These are phyloP conservation scores for Celoporthe dispersa DNA, from an alignment of 2,329 filamentous ascomycete genomes.

Conservation along the genomic window DNA sequence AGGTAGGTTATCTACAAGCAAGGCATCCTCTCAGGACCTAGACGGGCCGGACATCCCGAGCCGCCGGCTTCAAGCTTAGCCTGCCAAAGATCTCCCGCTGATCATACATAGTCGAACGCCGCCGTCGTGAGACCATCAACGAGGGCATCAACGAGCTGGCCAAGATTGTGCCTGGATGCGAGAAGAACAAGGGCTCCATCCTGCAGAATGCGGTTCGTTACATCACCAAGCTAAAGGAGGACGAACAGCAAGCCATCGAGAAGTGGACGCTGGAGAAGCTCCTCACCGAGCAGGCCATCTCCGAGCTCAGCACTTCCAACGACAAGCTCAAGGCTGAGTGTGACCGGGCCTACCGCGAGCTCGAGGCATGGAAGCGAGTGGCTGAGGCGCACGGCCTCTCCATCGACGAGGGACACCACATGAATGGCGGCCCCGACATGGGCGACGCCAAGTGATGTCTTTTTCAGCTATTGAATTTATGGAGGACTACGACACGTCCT, in stretches of 20 bases:
- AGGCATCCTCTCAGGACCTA: background rate
- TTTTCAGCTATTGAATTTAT: background rate
- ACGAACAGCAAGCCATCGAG: constrained; percentile 91
- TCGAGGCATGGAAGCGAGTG: constrained; percentile 77
- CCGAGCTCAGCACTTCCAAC: constrained; percentile 83
- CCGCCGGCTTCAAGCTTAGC: background rate
- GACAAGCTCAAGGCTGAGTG: constrained; percentile 85
- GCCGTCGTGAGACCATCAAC: constrained; percentile 96
- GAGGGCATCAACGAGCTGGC: constrained; percentile 98
- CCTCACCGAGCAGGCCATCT: constrained; percentile 84
- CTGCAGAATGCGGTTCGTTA: constrained; percentile 91
- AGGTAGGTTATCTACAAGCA: constrained; percentile 58
- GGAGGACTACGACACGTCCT: background rate
- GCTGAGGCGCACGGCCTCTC: constrained; percentile 62
- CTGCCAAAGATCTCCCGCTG: constrained; percentile 23
- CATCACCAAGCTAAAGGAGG: constrained; percentile 92
- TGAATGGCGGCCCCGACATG: constrained; percentile 31
- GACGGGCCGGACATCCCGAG: background rate
- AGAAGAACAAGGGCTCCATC: constrained; percentile 99
- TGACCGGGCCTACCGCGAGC: constrained; percentile 76
- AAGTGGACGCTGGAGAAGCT: constrained; percentile 93
- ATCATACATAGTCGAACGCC: constrained; percentile 76
- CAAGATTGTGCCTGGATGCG: constrained; percentile 95
- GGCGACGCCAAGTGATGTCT: constrained; percentile 39
- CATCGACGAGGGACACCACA: constrained; percentile 37